Conservation (phyloP, 345 rosid species). For the Eucalyptus curtisii region DNA sequence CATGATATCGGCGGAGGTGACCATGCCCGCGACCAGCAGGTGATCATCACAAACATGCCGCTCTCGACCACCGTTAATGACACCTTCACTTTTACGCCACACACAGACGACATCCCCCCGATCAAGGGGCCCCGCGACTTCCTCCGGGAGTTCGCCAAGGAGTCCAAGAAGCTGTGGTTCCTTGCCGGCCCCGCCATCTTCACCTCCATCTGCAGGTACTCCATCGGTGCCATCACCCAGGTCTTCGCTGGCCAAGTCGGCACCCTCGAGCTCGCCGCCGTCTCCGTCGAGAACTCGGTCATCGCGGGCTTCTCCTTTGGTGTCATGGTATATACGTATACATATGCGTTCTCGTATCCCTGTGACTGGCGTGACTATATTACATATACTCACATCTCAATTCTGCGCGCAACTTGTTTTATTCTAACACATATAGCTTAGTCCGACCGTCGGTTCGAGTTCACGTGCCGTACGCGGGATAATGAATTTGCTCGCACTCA, state of each 20-base stretch:
- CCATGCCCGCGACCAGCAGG: not conserved
- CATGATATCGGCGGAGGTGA: not conserved
- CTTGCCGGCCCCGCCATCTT: slow-evolving; percentile 93
- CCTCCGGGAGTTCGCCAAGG: slow-evolving; percentile 36
- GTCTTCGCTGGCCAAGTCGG: slow-evolving; percentile 72
- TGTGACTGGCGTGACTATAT: not conserved
- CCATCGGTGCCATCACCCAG: slow-evolving; percentile 84
- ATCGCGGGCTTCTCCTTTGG: slow-evolving; percentile 91
- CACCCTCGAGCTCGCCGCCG: slow-evolving; percentile 66
- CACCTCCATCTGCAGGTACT: slow-evolving; percentile 69
- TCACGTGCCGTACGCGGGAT: not conserved
- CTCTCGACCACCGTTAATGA: not conserved
- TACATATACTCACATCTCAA: not conserved
- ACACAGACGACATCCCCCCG: slow-evolving; percentile 53
- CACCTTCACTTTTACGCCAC: slow-evolving; percentile 18
- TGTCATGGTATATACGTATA: slow-evolving; percentile 27
- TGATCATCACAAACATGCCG: not conserved
- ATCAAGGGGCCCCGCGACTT: slow-evolving; percentile 35
- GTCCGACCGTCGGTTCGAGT: not conserved
- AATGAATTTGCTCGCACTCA: not conserved
- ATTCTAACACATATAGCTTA: not conserved
- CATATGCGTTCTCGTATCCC: not conserved
- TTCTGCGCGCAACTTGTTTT: not conserved
- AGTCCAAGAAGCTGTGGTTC: slow-evolving; percentile 68
- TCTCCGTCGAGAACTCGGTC: slow-evolving; percentile 80